These are phyloP conservation scores for Kwoniella europaea DNA, from an alignment of 768 basidiomycete genomes.

Conservation along the genomic window DNA sequence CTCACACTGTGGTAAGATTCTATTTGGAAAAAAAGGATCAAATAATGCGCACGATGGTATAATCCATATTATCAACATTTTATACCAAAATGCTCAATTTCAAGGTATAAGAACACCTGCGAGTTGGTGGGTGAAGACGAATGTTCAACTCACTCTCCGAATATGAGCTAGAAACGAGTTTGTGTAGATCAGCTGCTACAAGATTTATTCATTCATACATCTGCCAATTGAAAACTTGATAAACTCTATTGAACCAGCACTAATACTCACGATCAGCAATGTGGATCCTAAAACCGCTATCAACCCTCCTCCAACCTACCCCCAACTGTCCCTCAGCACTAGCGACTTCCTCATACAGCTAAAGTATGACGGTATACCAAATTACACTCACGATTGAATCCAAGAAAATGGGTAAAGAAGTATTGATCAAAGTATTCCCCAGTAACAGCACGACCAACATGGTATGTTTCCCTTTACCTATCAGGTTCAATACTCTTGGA, in stretches of 20 bases:
- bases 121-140: not conserved
- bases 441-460: constrained; percentile 50
- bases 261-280: constrained; percentile 39
- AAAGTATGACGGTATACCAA: too few relatives aligned
- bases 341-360: too few relatives aligned
- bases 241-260: too few relatives aligned
- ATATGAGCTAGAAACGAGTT: constrained; percentile 9
- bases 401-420: constrained; percentile 50
- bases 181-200: too few relatives aligned
- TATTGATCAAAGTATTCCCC: constrained; percentile 51
- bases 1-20: too few relatives aligned
- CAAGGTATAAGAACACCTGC: too few relatives aligned
- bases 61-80: too few relatives aligned
- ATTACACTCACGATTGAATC: constrained; percentile 48
- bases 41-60: too few relatives aligned
- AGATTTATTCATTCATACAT: too few relatives aligned
- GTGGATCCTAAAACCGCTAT: constrained; percentile 52
- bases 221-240: not conserved
- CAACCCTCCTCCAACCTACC: constrained; percentile 52
- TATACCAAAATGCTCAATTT: too few relatives aligned
- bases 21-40: too few relatives aligned
- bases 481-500: constrained; percentile 40
- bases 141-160: constrained; percentile 19
- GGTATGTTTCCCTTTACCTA: constrained; percentile 46
- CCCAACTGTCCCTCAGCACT: too few relatives aligned